Conservation (phyloP, 768 basidiomycete species). For the Phylloporus arenicola region DNA sequence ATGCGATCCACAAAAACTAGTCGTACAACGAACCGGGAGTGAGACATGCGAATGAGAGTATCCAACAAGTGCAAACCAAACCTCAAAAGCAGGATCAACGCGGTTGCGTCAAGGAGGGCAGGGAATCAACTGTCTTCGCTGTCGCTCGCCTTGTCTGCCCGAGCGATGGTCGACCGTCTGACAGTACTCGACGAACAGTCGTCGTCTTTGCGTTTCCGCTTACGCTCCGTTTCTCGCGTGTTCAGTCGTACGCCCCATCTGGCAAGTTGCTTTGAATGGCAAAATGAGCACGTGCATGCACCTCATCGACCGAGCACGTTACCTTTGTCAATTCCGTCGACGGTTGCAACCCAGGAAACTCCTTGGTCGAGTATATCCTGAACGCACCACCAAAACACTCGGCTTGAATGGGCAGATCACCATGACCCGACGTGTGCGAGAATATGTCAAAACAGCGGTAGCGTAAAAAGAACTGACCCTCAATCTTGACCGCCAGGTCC, state of each 20-base stretch:
- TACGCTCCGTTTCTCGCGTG: constrained; percentile 34
- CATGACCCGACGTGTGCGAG: constrained; percentile 28
- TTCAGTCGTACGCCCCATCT: constrained; percentile 33
- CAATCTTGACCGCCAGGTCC: constrained; percentile 64
- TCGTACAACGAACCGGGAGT: constrained; percentile 13
- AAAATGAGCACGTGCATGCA: background rate
- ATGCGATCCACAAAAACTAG: constrained; percentile 6
- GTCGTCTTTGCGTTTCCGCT: constrained; percentile 30
- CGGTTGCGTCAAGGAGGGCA: background rate
- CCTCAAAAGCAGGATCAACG: constrained; percentile 1
- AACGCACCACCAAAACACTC: constrained; percentile 64
- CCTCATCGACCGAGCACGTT: background rate
- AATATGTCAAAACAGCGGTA: constrained; percentile 66
- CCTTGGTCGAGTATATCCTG: constrained; percentile 66
- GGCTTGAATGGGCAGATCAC: constrained; percentile 45
- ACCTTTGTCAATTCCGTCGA: constrained; percentile 71
- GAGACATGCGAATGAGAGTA: constrained; percentile 3
- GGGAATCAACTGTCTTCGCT: constrained; percentile 23
- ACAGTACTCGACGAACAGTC: constrained; percentile 5
- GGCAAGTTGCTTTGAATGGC: constrained; percentile 27
- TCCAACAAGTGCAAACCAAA: constrained; percentile 6
- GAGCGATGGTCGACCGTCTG: constrained; percentile 1
- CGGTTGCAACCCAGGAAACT: constrained; percentile 64
- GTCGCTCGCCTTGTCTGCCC: constrained; percentile 15
- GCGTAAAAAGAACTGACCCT: constrained; percentile 65